These are phyloP conservation scores for Hyphopichia buzzinii DNA, from an alignment of 1,139 yeast species.

Conservation along the genomic window DNA sequence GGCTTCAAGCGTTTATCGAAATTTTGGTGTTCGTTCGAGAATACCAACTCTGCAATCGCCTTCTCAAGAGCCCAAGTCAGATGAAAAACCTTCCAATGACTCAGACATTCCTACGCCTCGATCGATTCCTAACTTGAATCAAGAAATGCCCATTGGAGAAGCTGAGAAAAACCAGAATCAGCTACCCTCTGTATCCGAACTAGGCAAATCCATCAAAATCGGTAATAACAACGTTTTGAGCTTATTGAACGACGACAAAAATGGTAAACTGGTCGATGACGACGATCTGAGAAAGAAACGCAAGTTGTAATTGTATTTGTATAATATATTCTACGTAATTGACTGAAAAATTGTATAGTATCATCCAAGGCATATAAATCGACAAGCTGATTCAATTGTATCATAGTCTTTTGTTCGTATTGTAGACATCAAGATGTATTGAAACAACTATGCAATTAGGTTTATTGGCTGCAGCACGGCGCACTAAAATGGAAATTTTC, in stretches of 20 bases:
- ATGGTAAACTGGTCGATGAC: not conserved
- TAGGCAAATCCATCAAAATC: slow-evolving; percentile 30
- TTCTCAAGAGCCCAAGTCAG: slow-evolving; percentile 1
- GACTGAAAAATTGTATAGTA: too few species aligned
- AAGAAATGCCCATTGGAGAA: slow-evolving; percentile 3
- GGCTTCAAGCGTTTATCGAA: slow-evolving; percentile 2
- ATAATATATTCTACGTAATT: too few species aligned
- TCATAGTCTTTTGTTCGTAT: too few species aligned
- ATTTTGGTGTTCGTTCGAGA: not conserved
- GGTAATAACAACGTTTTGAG: not conserved
- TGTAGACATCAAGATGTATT: too few species aligned
- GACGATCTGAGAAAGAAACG: not conserved
- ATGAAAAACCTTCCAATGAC: slow-evolving; percentile 1
- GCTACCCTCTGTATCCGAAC: slow-evolving; percentile 38
- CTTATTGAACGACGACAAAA: slow-evolving; percentile 1
- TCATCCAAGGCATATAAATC: too few species aligned
- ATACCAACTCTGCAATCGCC: slow-evolving; percentile 4
- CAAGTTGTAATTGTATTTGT: too few species aligned
- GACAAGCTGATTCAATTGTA: too few species aligned
- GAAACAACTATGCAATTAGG: too few species aligned
- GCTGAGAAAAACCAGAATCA: slow-evolving; percentile 10
- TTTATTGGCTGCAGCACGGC: too few species aligned
- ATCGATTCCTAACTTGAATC: slow-evolving; percentile 4
- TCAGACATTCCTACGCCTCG: slow-evolving; percentile 3
- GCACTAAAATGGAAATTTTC: too few species aligned